Conservation (phyloP, 352 stramenopile species). For the Pythium oligandrum region DNA sequence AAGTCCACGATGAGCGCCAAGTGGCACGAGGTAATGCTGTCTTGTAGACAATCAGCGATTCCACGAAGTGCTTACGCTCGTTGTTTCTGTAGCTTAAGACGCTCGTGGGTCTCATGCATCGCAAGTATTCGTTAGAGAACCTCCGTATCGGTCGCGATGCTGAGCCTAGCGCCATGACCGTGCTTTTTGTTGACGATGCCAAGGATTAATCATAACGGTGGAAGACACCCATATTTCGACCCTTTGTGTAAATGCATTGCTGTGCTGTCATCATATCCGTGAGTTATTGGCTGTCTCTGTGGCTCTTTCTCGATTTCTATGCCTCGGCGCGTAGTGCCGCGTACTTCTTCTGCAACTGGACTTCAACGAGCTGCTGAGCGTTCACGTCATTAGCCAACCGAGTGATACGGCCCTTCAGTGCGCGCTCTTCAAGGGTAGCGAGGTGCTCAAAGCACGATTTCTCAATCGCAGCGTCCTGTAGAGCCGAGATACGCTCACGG, state of each 20-base stretch:
- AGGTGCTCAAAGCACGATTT: constrained; percentile 62
- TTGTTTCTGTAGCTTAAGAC: constrained; percentile 52
- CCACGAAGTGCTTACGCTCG: not conserved
- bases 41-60: not conserved
- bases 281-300: too few relatives aligned
- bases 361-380: constrained; percentile 64
- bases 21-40: constrained; percentile 63
- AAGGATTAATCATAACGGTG: not conserved
- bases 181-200: constrained; percentile 38
- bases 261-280: too few relatives aligned
- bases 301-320: not conserved
- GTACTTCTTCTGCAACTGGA: constrained; percentile 78
- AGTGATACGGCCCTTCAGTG: constrained; percentile 56
- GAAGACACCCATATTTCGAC: too few relatives aligned
- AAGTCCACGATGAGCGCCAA: constrained; percentile 79
- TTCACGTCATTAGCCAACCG: constrained; percentile 73
- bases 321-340: constrained; percentile 32
- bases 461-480: constrained; percentile 65
- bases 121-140: constrained; percentile 81
- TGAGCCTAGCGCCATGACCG: constrained; percentile 32
- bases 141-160: constrained; percentile 50
- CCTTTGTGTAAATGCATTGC: too few relatives aligned
- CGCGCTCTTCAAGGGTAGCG: constrained; percentile 41
- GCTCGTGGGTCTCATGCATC: constrained; percentile 77
- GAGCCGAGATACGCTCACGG: constrained; percentile 28